Base-by-base conservation (phyloP, 169 alveolate genomes). In the Plasmodium inui region DNA sequence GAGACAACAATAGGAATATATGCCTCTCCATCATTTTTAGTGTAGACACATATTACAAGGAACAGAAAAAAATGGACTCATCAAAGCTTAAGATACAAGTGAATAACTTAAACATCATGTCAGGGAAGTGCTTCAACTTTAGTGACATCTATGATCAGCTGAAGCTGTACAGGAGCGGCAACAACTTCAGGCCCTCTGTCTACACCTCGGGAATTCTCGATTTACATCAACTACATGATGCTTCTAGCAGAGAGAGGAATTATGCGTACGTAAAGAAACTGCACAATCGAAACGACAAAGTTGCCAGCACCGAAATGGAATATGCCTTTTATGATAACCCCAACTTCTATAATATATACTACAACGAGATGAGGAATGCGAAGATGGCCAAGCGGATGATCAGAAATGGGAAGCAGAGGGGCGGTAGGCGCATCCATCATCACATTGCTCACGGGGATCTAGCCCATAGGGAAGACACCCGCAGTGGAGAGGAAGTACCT, bases 1-100 rank as follows among this genome's bases (percentile, higher is more conserved):
- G 44, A 53, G 93, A 86, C n/a, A 86, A 53, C 39, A 86, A 86
- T 39, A 86, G 93, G 67, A 86, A 86, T 34, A 78, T 86, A n/a
- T 86, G 93, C 14, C 70, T 86, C 46, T 57, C 93, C 41, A 12
- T 86, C 14, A 74, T 86, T 50, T 86, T 86, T 34, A 86, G 93
- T 26, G 61, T 70, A 67, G 57, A 74, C 71, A 74, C 70, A 10
- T 32, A 86, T 86, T 78, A 39, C 80, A 86, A 50, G 81, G 93
- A 86, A 44, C 80, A 76, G 37, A 28, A 76, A 53, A 86, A 22
- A 34, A 14, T 19, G 14, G 82, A 74, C 28, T 74, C 55, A 14
- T 74, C 67, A 34, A 74, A 76, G 17, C 53, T 86, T 14, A 78
- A 78, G 67, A 74, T 55, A 12, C 86, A 44, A 50, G 14, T 86